phyloP scores from a whole-genome alignment of 2,329 filamentous ascomycete genomes.

The Fusarium sp. region DNA sequence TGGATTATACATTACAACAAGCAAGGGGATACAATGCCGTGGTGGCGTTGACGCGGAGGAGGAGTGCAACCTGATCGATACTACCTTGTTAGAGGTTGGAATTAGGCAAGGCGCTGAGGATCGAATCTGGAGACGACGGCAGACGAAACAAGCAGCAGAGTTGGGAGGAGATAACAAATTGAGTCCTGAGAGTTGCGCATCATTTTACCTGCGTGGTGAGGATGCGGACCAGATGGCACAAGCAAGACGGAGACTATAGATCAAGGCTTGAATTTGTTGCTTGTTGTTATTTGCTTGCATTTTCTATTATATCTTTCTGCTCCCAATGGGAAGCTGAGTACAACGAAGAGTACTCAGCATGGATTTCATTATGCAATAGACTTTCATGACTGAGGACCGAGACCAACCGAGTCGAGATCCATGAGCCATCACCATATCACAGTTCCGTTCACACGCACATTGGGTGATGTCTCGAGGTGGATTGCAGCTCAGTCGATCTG shows the following conservation, averaged over 20 bases:
- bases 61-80: slow-evolving; percentile 15
- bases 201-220: slow-evolving; percentile 4
- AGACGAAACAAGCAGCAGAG: slow-evolving; percentile 8
- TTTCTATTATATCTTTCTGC: slow-evolving; percentile 29
- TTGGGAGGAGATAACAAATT: slow-evolving; percentile 8
- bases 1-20: slow-evolving; percentile 28
- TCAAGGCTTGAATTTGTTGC: slow-evolving; percentile 39
- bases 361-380: slow-evolving; percentile 40
- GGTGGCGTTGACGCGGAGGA: slow-evolving; percentile 19
- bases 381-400: slow-evolving; percentile 41
- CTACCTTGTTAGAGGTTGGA: slow-evolving; percentile 18
- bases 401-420: slow-evolving; percentile 43
- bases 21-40: slow-evolving; percentile 19
- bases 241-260: slow-evolving; percentile 15
- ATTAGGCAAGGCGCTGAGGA: slow-evolving; percentile 14
- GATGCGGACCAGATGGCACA: slow-evolving; percentile 29
- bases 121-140: slow-evolving; percentile 27
- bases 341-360: slow-evolving; percentile 23
- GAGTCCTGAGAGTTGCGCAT: slow-evolving; percentile 7
- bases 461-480: slow-evolving; percentile 25
- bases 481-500: neutral
- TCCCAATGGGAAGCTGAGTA: slow-evolving; percentile 23
- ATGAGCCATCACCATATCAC: slow-evolving; percentile 40
- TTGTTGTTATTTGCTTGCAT: slow-evolving; percentile 17
- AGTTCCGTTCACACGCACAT: slow-evolving; percentile 11